Percentiles rank a stretch among this genome's conserved stretches.
Conservation (phyloP, 345 rosid species). For the Rhizophora mangle region DNA sequence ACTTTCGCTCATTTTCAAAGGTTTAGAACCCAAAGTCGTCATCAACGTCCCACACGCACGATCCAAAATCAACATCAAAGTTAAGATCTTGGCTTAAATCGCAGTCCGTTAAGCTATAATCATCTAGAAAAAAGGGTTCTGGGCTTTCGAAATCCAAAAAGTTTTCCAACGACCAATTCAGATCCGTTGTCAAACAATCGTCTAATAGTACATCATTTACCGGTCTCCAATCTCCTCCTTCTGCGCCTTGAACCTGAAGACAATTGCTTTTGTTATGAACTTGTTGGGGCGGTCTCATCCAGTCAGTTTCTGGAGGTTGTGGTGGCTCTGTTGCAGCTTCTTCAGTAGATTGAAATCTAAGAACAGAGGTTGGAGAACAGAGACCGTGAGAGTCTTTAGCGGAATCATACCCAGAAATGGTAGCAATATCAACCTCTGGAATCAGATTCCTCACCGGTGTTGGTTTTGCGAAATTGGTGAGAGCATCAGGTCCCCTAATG, state of each 20-base stretch:
- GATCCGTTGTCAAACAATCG: slow-evolving; percentile 32
- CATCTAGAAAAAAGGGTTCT: slow-evolving; percentile 46
- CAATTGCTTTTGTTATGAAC: not conserved
- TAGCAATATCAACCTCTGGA: slow-evolving; percentile 24
- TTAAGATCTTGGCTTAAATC: slow-evolving; percentile 19
- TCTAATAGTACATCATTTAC: not conserved
- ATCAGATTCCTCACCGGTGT: slow-evolving; percentile 20
- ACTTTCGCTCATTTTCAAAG: not conserved
- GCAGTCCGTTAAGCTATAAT: slow-evolving; percentile 27
- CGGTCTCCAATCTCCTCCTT: slow-evolving; percentile 14
- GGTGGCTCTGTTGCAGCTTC: slow-evolving; percentile 32
- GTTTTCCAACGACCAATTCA: slow-evolving; percentile 21
- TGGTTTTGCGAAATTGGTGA: slow-evolving; percentile 53
- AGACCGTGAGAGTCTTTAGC: slow-evolving; percentile 48
- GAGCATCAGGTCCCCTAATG: slow-evolving; percentile 56
- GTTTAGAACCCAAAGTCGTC: slow-evolving; percentile 38
- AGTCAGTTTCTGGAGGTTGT: slow-evolving; percentile 10
- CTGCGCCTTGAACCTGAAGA: not conserved
- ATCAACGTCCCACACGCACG: slow-evolving; percentile 64
- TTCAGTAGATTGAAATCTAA: slow-evolving; percentile 45
- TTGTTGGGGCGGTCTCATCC: slow-evolving; percentile 14
- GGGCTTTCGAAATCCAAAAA: slow-evolving; percentile 33
- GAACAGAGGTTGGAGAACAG: slow-evolving; percentile 78
- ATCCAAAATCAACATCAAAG: slow-evolving; percentile 49
- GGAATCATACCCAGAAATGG: slow-evolving; percentile 44